Base-by-base conservation (phyloP, 1,284 basidiomycete genomes). In the Cryptococcus sp. region DNA sequence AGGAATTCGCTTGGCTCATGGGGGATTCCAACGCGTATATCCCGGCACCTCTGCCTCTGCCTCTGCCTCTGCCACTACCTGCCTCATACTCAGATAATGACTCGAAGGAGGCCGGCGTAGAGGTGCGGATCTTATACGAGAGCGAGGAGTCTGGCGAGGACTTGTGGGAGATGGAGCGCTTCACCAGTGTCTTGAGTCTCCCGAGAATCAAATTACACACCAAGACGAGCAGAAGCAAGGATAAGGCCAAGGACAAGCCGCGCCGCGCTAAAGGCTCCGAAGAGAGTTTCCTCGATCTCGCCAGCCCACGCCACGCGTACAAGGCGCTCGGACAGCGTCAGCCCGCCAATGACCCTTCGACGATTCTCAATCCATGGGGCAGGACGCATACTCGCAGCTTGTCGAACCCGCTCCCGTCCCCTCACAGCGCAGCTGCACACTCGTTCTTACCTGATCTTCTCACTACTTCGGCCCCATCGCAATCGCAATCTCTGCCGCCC, bases 1-100 rank as follows among this genome's bases (percentile, higher is more conserved):
- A 69, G 39, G 71, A 73, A 49, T 73, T 73, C 49, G 71, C 71
- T 5, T 72, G 70, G 71, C 54, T 73, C 19, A 68, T 73, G 70
- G 59, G 59, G 20, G 70, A 73, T 15, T 49, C 60, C 22, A 35
- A 57, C 23, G 40, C 57, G n/a, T 22, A 31, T 16, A 17, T 53
- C 15, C 52, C 58, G 16, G 45, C 41, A 39, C 59, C 57, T 3
- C 35, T 56, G 22, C 57, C 56, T 7, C 25, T 25, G 25, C 25
- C 25, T 3, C 25, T 25, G 25, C 6, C 45, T 47, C 41, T 42
- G 8, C 35, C 53, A 42, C 8, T 38, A 8, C 10, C 20, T 11
- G 31, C n/a, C 19, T 49, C 25, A 1, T 27, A 39, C 19, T 49
- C 25, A 1, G 39, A 39, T 25, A 27, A 15, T 40, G 11, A 1